phyloP scores from a whole-genome alignment of 148 eudicot genomes.

The Heliamphora exappendiculata region DNA sequence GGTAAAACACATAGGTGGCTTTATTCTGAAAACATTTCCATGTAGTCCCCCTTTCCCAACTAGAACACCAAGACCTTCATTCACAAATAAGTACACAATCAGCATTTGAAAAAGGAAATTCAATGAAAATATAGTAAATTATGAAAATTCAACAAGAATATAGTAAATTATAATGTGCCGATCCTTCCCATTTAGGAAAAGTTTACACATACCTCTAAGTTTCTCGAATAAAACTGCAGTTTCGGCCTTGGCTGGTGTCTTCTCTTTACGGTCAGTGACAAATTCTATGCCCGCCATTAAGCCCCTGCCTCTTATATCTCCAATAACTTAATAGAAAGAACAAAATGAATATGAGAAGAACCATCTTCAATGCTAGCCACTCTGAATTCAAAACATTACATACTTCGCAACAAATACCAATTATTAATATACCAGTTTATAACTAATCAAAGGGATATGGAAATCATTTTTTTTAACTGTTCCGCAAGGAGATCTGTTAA shows the following conservation, averaged over 20 bases:
- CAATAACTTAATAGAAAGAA: slow-evolving; percentile 50
- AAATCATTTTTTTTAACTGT: not conserved
- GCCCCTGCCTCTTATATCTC: slow-evolving; percentile 95
- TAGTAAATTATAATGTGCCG: not conserved
- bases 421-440: not conserved
- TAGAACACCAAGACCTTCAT: slow-evolving; percentile 76
- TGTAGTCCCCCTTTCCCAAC: slow-evolving; percentile 97
- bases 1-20: slow-evolving; percentile 96
- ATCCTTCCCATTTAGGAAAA: not conserved
- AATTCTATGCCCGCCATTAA: slow-evolving; percentile 92
- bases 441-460: not conserved
- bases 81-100: not conserved
- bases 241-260: slow-evolving; percentile 93
- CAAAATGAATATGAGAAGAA: slow-evolving; percentile 2
- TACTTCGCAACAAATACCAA: no score
- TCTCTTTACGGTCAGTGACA: slow-evolving; percentile 76
- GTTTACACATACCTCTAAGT: slow-evolving; percentile 57
- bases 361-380: not conserved
- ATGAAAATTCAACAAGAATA: not conserved
- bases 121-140: not conserved
- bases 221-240: slow-evolving; percentile 76
- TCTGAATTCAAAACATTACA: not conserved
- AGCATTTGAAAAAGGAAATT: not conserved
- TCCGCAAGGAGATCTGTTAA: not conserved
- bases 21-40: slow-evolving; percentile 91